Evolutionary conservation across 2,329 filamentous ascomycete genomes (phyloP).

Genomic region (Alternaria viburni): DNA sequence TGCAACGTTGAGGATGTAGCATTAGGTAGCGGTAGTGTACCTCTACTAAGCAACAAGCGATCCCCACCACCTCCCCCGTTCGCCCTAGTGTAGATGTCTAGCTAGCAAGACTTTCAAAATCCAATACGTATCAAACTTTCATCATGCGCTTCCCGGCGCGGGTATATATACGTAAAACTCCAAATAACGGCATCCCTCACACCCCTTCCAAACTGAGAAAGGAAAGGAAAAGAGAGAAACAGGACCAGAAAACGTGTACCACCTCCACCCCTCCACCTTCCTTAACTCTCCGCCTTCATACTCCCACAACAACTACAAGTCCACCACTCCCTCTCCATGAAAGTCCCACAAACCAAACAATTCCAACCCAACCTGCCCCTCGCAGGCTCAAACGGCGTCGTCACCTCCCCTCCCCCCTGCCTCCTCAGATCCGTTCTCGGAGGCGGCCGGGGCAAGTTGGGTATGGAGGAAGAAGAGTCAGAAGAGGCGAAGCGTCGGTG

Average conservation of each 20-base stretch:
- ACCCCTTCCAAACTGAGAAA: neutral
- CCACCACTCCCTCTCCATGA: constrained; percentile 55
- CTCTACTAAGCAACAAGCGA: neutral
- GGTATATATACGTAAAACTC: neutral
- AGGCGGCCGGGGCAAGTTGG: constrained; percentile 40
- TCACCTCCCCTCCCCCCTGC: constrained; percentile 26
- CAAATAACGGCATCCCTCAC: neutral
- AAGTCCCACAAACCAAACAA: constrained; percentile 64
- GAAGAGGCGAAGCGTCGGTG: constrained; percentile 35
- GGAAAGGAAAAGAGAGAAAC: neutral
- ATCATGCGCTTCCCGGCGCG: neutral
- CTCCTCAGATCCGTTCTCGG: constrained; percentile 36
- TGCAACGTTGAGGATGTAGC: neutral
- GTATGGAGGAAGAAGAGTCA: constrained; percentile 7
- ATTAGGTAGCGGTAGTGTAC: neutral
- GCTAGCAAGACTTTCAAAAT: neutral
- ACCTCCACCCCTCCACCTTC: neutral
- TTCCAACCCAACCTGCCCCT: constrained; percentile 63
- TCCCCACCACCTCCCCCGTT: neutral
- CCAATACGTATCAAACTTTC: neutral
- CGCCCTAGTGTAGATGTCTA: neutral
- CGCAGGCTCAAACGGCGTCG: constrained; percentile 51
- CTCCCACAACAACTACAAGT: neutral
- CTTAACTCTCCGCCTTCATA: neutral
- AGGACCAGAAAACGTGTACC: neutral